These are phyloP conservation scores for Dactylonectria macrodidyma DNA, from an alignment of 2,329 filamentous ascomycete species.

Conservation along the genomic window DNA sequence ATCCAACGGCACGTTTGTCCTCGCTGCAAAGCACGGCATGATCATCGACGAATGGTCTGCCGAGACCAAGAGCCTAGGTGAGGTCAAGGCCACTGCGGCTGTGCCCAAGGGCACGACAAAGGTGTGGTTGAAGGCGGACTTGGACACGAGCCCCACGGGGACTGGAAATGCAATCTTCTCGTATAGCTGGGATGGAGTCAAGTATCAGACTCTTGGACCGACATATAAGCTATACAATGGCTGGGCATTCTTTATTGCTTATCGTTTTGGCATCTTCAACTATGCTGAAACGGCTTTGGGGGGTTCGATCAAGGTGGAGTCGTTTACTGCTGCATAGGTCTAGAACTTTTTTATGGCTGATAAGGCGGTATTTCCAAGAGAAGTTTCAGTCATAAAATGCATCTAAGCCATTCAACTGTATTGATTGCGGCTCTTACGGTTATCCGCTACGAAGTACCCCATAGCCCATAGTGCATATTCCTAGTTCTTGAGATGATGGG, in stretches of 20 bases:
- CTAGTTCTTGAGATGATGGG: no score
- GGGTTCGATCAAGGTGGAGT: slow-evolving; percentile 48
- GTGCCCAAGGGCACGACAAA: slow-evolving; percentile 37
- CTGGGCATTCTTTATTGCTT: slow-evolving; percentile 65
- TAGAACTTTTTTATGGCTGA: background rate
- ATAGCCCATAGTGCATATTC: no score
- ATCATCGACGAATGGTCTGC: slow-evolving; percentile 53
- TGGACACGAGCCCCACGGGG: slow-evolving; percentile 45
- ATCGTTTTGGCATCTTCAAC: slow-evolving; percentile 66
- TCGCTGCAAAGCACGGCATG: slow-evolving; percentile 56
- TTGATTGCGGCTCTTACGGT: no score
- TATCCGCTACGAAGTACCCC: no score
- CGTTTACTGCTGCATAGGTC: slow-evolving; percentile 34
- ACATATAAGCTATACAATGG: slow-evolving; percentile 56
- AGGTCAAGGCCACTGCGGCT: slow-evolving; percentile 37
- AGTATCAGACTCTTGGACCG: slow-evolving; percentile 47
- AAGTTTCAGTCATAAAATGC: no score
- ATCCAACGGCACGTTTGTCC: slow-evolving; percentile 33
- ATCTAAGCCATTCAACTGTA: no score
- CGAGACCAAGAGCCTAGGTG: slow-evolving; percentile 35
- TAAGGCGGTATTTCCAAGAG: background rate
- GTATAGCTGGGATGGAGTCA: slow-evolving; percentile 37
- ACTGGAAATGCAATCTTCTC: slow-evolving; percentile 40
- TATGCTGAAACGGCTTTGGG: slow-evolving; percentile 61
- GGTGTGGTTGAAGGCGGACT: slow-evolving; percentile 43